Evolutionary conservation across 306 rosid genomes (phyloP).

Genomic region (Erythrophleum fordii): DNA sequence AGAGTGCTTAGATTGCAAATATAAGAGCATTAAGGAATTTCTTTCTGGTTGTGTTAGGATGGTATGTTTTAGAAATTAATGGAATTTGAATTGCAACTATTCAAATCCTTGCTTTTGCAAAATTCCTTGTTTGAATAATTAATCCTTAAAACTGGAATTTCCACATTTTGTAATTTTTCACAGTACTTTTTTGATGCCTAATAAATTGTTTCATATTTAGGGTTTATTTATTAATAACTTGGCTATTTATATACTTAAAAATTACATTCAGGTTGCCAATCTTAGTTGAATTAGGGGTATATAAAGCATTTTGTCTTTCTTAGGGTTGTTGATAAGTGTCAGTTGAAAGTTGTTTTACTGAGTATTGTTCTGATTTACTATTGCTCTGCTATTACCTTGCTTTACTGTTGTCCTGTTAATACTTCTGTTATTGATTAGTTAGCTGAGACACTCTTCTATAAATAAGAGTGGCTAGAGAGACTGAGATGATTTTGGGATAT

Average conservation of each 20-base stretch:
- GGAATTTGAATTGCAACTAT: not conserved
- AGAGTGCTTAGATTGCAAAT: not conserved
- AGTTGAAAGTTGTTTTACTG: too few relatives aligned
- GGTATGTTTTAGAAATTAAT: not conserved
- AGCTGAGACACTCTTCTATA: too few relatives aligned
- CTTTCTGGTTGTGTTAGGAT: not conserved
- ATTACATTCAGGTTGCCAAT: not conserved
- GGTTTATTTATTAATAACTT: not conserved
- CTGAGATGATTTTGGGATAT: too few relatives aligned
- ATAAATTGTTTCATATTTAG: not conserved
- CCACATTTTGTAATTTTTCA: not conserved
- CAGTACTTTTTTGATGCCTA: not conserved
- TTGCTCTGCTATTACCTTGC: too few relatives aligned
- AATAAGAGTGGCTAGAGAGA: too few relatives aligned
- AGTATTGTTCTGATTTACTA: too few relatives aligned
- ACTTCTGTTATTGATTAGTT: too few relatives aligned
- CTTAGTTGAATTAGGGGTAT: not conserved
- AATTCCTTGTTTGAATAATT: not conserved
- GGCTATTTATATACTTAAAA: not conserved
- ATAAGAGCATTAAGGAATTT: not conserved
- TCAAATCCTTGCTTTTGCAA: not conserved
- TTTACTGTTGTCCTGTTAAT: too few relatives aligned
- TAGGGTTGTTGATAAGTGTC: not conserved
- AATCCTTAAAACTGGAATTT: not conserved
- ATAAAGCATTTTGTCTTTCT: conserved; percentile 1